These are phyloP conservation scores for Phtheirospermum japonicum DNA, from an alignment of 257 asterid genomes.

Conservation along the genomic window DNA sequence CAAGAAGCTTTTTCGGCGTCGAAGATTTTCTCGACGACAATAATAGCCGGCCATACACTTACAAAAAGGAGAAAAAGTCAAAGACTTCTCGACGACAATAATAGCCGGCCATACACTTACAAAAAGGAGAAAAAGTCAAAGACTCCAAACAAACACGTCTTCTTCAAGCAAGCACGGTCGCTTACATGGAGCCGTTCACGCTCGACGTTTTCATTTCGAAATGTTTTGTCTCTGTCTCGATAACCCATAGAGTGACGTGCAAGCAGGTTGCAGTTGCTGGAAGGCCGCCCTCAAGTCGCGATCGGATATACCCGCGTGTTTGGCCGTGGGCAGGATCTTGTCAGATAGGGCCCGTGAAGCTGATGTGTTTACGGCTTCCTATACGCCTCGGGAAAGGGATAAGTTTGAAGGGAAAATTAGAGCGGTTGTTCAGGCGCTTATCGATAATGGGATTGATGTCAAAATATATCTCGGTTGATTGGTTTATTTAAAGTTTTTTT, in stretches of 20 bases:
- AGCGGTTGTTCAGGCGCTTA: too few relatives aligned
- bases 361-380: too few relatives aligned
- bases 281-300: constrained; percentile 82
- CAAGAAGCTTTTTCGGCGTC: constrained; percentile 95
- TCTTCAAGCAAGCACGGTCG: constrained; percentile 88
- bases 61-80: constrained; percentile 75
- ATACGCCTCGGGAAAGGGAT: too few relatives aligned
- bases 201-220: constrained; percentile 86
- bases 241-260: constrained; percentile 91
- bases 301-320: constrained; percentile 88
- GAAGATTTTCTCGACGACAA: constrained; percentile 91
- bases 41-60: constrained; percentile 85
- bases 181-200: constrained; percentile 92
- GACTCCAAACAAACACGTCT: constrained; percentile 67
- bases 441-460: too few relatives aligned
- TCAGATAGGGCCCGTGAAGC: too few relatives aligned
- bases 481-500: constrained; percentile 5
- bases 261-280: constrained; percentile 98
- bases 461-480: constrained; percentile 57
- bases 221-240: constrained; percentile 86
- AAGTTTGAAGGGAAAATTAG: too few relatives aligned
- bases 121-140: constrained; percentile 78
- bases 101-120: constrained; percentile 85
- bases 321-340: too few relatives aligned
- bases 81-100: constrained; percentile 78